A percentile compares a stretch with the other conserved stretches of the same genome.
phyloP scores from a whole-genome alignment of 2,329 filamentous ascomycete species.

The Beauveria rudraprayagi region DNA sequence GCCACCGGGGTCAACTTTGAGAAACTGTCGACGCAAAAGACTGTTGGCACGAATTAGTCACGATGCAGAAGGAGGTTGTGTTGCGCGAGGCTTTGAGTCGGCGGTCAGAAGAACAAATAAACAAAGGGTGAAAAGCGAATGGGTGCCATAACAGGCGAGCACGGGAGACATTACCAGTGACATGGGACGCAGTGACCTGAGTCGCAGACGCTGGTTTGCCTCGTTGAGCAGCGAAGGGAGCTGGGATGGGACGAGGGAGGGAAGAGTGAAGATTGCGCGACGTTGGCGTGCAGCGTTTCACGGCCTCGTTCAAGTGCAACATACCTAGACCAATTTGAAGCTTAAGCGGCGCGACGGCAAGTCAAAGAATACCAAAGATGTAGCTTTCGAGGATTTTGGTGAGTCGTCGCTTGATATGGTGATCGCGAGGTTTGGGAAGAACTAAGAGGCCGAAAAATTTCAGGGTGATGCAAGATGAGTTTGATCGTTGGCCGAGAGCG shows the following conservation, averaged over 20 bases:
- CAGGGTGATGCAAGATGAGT: background rate
- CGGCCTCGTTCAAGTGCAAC: background rate
- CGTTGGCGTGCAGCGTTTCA: background rate
- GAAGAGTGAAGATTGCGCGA: background rate
- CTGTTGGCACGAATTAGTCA: background rate
- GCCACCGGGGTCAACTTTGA: background rate
- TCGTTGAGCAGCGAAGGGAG: background rate
- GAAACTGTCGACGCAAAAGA: background rate
- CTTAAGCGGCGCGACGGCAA: background rate
- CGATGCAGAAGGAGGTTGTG: background rate
- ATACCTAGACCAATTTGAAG: constrained; percentile 2
- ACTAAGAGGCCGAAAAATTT: too few species aligned
- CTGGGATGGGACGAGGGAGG: background rate
- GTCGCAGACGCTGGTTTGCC: background rate
- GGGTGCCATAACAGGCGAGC: background rate
- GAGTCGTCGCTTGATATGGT: background rate
- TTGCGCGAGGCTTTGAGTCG: background rate
- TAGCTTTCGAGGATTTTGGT: background rate
- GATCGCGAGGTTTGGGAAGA: background rate
- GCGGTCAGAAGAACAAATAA: background rate
- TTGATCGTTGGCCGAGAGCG: too few species aligned
- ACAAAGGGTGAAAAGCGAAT: background rate
- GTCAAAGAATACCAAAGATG: background rate
- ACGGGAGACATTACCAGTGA: background rate
- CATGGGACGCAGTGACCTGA: background rate